These are phyloP conservation scores for Neurospora sp. DNA, from an alignment of 495 filamentous ascomycete species.

Conservation along the genomic window DNA sequence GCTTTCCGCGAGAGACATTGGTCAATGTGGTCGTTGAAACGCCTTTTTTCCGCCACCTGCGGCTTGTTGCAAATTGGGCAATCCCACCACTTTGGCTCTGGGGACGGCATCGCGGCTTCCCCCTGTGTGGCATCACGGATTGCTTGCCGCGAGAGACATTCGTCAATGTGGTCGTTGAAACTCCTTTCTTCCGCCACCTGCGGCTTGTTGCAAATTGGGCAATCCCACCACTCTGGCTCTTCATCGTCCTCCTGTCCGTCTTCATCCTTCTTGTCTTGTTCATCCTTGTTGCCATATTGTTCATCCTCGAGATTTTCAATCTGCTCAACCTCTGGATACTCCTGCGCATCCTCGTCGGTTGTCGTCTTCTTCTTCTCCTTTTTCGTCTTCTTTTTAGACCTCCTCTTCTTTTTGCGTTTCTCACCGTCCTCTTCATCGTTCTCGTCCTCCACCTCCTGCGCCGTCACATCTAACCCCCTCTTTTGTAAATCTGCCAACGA, in stretches of 20 bases:
- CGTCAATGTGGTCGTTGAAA: conserved; percentile 93
- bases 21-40: conserved; percentile 91
- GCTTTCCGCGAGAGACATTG: conserved; percentile 78
- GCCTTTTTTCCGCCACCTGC: conserved; percentile 61
- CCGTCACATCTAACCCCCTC: neutral
- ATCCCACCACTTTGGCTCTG: conserved; percentile 48
- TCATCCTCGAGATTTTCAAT: neutral
- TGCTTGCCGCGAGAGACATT: conserved; percentile 74
- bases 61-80: conserved; percentile 78
- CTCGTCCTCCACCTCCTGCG: neutral
- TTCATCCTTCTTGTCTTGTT: neutral
- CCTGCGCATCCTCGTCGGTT: neutral
- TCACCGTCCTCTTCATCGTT: neutral
- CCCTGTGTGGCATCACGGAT: conserved; percentile 65
- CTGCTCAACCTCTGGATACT: neutral
- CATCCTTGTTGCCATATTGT: neutral
- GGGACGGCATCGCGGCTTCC: neutral
- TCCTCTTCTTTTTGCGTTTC: neutral
- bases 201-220: conserved; percentile 71
- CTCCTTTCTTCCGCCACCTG: conserved; percentile 62
- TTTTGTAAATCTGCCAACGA: neutral
- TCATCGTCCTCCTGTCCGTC: neutral
- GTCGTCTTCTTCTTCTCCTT: neutral
- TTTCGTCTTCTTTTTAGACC: neutral
- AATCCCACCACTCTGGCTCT: conserved; percentile 54